Base-by-base conservation (phyloP, 1,284 basidiomycete genomes). In the Cryptococcus neoformans region DNA sequence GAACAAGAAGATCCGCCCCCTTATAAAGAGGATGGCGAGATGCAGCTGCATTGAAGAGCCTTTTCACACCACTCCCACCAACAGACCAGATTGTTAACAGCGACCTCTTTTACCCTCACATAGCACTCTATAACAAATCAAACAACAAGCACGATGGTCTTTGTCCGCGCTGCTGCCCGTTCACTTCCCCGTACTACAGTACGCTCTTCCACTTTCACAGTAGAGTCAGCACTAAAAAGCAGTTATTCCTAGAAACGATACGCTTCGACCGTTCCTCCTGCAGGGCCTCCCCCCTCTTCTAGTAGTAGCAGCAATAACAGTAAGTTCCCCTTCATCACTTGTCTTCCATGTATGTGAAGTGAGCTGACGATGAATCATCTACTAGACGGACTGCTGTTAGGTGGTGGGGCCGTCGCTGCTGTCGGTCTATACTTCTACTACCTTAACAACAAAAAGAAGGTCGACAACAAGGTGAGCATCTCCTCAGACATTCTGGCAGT, bases 401-500 rank as follows among this genome's bases (percentile, higher is more conserved):
- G 53, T 16, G 66, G 59, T 42, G 59, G 56, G 44, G 64, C 55
- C 4, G 53, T 58, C 21, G 66, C 59, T 17, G 39, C 58, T n/a
- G 37, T 57, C 38, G 66, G 64, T 34, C 51, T 62, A 14, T 67
- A 65, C 58, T 65, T 65, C 57, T 64, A 58, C 54, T 62, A 63
- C 51, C 39, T 47, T 14, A 55, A 54, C 16, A 57, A 54, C 37
- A 44, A 28, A 21, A 51, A 53, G 55, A 60, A 60, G 47, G 59
- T 59, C 9, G 60, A 65, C 41, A 56, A 56, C 46, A 62, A 62
- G 56, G 58, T 62, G 40, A 48, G 60, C 53, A 16, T 39, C 37
- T 17, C 17, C 39, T 39, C 9, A 11, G 37, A 6, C 37, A 21
- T 10, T 9, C 8, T 21, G 47, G 38, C 4, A 21, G 7, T 2